These are phyloP conservation scores for Saccharomycopsis fodiens DNA, from an alignment of 805 yeast genomes.

Conservation along the genomic window DNA sequence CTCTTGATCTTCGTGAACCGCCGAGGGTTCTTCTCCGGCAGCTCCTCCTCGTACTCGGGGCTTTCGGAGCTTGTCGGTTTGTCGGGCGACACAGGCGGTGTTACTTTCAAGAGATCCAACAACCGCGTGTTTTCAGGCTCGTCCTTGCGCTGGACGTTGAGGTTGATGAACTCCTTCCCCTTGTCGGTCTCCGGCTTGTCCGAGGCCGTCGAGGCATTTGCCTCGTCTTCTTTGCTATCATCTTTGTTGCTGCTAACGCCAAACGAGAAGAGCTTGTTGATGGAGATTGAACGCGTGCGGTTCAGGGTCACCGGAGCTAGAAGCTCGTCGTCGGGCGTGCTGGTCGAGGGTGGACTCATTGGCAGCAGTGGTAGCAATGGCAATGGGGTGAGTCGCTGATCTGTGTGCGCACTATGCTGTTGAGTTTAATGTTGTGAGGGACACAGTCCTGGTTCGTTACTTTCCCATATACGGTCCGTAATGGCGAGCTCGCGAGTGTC, in stretches of 20 bases:
- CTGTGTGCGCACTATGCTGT: too few relatives aligned
- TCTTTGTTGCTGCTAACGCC: slow-evolving; percentile 25
- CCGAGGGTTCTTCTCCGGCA: slow-evolving; percentile 22
- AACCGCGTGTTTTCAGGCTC: background rate
- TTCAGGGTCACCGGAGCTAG: slow-evolving; percentile 23
- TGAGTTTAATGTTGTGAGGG: too few relatives aligned
- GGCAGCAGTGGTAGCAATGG: too few relatives aligned
- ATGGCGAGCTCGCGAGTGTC: too few relatives aligned
- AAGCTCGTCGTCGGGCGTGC: too few relatives aligned
- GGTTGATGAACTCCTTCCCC: too few relatives aligned
- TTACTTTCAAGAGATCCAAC: background rate
- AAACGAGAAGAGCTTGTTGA: slow-evolving; percentile 34
- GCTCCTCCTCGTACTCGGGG: background rate
- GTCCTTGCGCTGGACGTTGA: slow-evolving; percentile 1
- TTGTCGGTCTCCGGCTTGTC: slow-evolving; percentile 9
- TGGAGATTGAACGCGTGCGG: slow-evolving; percentile 35
- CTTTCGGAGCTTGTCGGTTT: background rate
- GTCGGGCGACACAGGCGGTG: slow-evolving; percentile 4
- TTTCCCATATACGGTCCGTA: too few relatives aligned
- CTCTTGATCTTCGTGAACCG: slow-evolving; percentile 28
- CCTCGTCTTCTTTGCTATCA: slow-evolving; percentile 3
- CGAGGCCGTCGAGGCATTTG: background rate
- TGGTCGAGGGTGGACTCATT: too few relatives aligned
- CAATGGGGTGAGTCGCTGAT: too few relatives aligned
- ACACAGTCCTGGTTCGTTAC: too few relatives aligned